Conservation (phyloP, 1,284 basidiomycete species). For the Sphagnurus paluster region DNA sequence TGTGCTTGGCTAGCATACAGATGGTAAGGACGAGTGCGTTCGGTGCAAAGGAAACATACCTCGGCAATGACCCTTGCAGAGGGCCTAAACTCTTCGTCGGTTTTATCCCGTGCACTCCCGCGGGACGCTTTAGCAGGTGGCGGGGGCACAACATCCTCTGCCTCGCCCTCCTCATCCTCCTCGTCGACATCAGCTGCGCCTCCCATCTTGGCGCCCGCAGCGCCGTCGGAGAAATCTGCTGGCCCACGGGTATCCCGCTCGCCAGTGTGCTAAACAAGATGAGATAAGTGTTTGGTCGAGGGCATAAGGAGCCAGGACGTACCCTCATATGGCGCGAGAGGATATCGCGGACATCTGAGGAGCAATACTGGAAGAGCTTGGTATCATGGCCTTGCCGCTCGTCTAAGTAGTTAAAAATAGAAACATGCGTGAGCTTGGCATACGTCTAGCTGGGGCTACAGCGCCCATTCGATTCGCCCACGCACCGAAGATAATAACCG, state of each 20-base stretch:
- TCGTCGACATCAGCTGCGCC: slow-evolving; percentile 44
- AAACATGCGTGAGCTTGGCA: slow-evolving; percentile 8
- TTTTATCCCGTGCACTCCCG: slow-evolving; percentile 1
- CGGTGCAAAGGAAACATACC: background rate
- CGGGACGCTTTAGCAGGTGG: slow-evolving; percentile 4
- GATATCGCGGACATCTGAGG: slow-evolving; percentile 47
- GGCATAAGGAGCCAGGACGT: slow-evolving; percentile 17
- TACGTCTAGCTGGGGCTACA: slow-evolving; percentile 10
- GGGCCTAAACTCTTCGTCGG: slow-evolving; percentile 14
- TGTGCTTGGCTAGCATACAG: background rate
- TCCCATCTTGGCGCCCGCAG: slow-evolving; percentile 34
- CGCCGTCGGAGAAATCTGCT: slow-evolving; percentile 37
- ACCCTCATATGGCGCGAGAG: slow-evolving; percentile 51
- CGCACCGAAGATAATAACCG: slow-evolving; percentile 66
- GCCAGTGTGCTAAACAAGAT: slow-evolving; percentile 47
- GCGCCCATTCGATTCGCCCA: background rate
- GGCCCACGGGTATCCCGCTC: slow-evolving; percentile 48
- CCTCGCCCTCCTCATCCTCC: slow-evolving; percentile 41
- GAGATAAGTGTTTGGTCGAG: background rate
- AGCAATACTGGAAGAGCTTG: slow-evolving; percentile 62
- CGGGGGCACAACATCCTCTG: slow-evolving; percentile 14
- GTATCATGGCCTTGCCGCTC: slow-evolving; percentile 50
- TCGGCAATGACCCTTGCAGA: slow-evolving; percentile 11
- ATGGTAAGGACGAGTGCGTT: background rate
- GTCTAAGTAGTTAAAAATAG: slow-evolving; percentile 36